Base-by-base conservation (phyloP, 2,329 filamentous ascomycete genomes). In the Cladosporium sp. region DNA sequence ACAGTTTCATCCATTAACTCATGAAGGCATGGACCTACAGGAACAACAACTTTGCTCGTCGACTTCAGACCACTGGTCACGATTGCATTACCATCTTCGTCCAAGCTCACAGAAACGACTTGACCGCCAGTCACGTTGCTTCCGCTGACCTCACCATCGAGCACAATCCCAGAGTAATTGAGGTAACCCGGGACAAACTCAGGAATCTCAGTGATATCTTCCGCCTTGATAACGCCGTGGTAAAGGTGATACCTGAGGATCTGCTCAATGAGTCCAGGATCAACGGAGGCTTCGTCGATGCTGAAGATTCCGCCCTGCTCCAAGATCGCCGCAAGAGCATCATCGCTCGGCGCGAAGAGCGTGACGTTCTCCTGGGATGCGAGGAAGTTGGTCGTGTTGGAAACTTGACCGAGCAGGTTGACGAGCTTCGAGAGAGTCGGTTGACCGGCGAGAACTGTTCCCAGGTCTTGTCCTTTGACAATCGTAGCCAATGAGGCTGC, bases 41-140 rank as follows among this genome's bases (percentile, higher is more conserved):
- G 66, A 9, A 81, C 71, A 8, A 69, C 71, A 1, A 74, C 69
- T 41, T 74, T 73, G 38, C 69, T 60, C 35, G 72, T 69, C 9
- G 41, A 18, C 20, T 40, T 51, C 3, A 79, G 59, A 1, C 78
- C 80, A n/a, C 73, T 77, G 62, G 70, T 73, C 58, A 81, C 72
- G 1, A 69, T 70, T 1, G 76, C 71, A 4, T 63, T 38, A 2
- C 59, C 51, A 9, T 41, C 50, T 3, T 49, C 38, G 13, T 39
- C 33, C 38, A 52, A 42, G 18, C 20, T 35, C 3, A 71, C 71
- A 52, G 78, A 68, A 3, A 83, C 72, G 7, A 76, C 69, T 60
- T 84, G 80, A 1, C 78, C 79, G 25, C 73, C 76, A 2, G 77
- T 78, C 11, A 83, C 73, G 51, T 81, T 82, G 53, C 74, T 69